Conservation (phyloP, 139 green algal species). For the Limnomonas spitsbergensis region DNA sequence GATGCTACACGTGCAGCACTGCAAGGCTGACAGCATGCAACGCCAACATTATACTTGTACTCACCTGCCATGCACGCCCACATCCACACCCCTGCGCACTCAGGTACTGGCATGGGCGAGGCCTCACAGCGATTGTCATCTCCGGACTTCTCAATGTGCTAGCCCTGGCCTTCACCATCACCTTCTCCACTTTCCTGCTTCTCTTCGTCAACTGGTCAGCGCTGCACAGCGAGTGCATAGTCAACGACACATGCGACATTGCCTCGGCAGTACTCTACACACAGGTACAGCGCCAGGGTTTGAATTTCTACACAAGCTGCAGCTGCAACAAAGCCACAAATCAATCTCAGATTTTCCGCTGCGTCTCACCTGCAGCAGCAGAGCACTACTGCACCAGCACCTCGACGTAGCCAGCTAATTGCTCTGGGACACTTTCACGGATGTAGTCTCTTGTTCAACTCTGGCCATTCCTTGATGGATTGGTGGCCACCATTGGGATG, state of each 20-base stretch:
- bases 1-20: slow-evolving; percentile 80
- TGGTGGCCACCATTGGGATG: too few relatives aligned
- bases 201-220: slow-evolving; percentile 82
- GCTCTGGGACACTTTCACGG: too few relatives aligned
- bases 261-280: slow-evolving; percentile 28
- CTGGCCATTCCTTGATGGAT: too few relatives aligned
- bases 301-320: too few relatives aligned
- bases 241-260: slow-evolving; percentile 67
- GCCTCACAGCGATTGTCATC: slow-evolving; percentile 62
- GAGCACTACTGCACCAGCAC: too few relatives aligned
- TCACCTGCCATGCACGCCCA: background rate
- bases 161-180: slow-evolving; percentile 73
- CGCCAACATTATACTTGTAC: too few relatives aligned
- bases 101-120: slow-evolving; percentile 60
- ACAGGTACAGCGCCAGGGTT: too few relatives aligned
- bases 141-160: slow-evolving; percentile 32
- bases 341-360: too few relatives aligned
- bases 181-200: slow-evolving; percentile 81
- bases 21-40: slow-evolving; percentile 92
- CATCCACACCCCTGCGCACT: background rate
- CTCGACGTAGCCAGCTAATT: too few relatives aligned
- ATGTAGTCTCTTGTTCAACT: too few relatives aligned
- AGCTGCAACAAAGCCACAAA: too few relatives aligned
- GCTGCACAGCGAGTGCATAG: slow-evolving; percentile 46
- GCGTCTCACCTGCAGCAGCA: too few relatives aligned